phyloP scores from a whole-genome alignment of 805 yeast genomes.

The Nakazawaea wickerhamii region DNA sequence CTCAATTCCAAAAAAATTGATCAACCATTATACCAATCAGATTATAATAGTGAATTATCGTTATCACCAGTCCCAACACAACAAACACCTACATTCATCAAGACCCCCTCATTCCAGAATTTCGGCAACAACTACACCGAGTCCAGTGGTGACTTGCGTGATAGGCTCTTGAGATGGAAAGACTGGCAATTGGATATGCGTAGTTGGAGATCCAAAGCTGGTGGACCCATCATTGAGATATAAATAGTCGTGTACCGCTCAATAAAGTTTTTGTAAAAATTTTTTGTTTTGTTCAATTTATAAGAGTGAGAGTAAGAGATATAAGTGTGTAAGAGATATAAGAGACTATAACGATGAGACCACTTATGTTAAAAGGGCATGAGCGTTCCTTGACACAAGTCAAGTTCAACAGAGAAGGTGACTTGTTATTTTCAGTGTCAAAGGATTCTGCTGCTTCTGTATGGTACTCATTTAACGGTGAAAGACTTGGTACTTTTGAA shows the following conservation, averaged over 20 bases:
- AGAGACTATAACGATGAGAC: slow-evolving; percentile 44
- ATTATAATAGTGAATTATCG: slow-evolving; percentile 12
- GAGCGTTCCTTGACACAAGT: slow-evolving; percentile 97
- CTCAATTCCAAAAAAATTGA: slow-evolving; percentile 7
- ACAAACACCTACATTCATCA: slow-evolving; percentile 1
- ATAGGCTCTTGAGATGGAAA: slow-evolving; percentile 65
- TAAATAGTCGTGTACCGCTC: slow-evolving; percentile 25
- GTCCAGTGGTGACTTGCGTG: slow-evolving; percentile 50
- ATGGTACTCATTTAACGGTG: slow-evolving; percentile 96
- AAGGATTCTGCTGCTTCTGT: slow-evolving; percentile 86
- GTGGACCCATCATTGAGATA: slow-evolving; percentile 54
- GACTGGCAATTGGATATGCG: slow-evolving; percentile 88
- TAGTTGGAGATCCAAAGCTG: slow-evolving; percentile 66
- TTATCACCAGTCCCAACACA: slow-evolving; percentile 10
- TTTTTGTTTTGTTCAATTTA: too few species aligned
- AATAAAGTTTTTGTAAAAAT: too few species aligned
- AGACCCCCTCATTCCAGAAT: slow-evolving; percentile 12
- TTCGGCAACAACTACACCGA: neutral
- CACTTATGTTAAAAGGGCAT: slow-evolving; percentile 80
- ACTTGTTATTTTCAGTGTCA: slow-evolving; percentile 83
- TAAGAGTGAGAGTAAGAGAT: too few species aligned
- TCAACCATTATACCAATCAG: slow-evolving; percentile 11
- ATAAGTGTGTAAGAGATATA: slow-evolving; percentile 11
- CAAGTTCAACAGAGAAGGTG: slow-evolving; percentile 94
- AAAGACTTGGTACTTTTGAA: slow-evolving; percentile 85